Percentiles rank a stretch among this genome's conserved stretches.
These are phyloP conservation scores for Pseudozyma flocculosa DNA, from an alignment of 1,284 basidiomycete species.

Conservation along the genomic window DNA sequence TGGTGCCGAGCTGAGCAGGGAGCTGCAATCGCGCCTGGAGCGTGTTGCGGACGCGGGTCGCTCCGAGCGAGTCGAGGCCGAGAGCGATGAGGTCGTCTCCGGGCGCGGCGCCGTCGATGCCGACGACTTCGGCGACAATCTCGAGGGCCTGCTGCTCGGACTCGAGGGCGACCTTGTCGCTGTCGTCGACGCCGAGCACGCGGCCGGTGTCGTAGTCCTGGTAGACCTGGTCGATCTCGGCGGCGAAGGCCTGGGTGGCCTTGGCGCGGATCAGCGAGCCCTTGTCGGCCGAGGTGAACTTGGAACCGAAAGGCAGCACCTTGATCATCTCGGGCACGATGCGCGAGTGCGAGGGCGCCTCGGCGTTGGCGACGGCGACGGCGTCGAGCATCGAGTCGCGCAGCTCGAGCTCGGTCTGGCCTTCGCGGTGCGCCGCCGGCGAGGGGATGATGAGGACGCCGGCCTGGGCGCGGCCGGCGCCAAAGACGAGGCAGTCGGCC, in stretches of 20 bases:
- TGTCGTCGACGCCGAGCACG: no score
- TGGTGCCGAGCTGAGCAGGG: conserved; percentile 43
- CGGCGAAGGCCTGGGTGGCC: conserved; percentile 13
- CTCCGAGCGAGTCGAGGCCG: conserved; percentile 67
- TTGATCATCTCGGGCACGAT: conserved; percentile 31
- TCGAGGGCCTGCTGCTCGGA: no score
- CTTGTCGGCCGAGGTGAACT: conserved; percentile 24
- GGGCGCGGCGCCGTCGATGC: no score
- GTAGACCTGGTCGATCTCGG: conserved; percentile 20
- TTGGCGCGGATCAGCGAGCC: conserved; percentile 24
- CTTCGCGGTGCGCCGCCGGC: no score
- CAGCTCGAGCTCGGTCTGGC: no score
- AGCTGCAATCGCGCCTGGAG: conserved; percentile 24
- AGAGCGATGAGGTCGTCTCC: conserved; percentile 59
- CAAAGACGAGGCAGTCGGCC: conserved; percentile 66
- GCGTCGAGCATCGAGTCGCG: conserved; percentile 16
- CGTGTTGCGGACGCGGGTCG: conserved; percentile 62
- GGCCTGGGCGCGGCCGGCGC: conserved; percentile 63
- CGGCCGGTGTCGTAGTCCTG: conserved; percentile 20
- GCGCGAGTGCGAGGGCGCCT: conserved; percentile 28
- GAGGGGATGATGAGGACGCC: conserved; percentile 67
- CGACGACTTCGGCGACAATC: no score
- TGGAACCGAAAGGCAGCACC: conserved; percentile 4
- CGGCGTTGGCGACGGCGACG: conserved; percentile 18
- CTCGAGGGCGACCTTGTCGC: no score